phyloP scores from a whole-genome alignment of 148 eudicot species.

The Cornus kousa region DNA sequence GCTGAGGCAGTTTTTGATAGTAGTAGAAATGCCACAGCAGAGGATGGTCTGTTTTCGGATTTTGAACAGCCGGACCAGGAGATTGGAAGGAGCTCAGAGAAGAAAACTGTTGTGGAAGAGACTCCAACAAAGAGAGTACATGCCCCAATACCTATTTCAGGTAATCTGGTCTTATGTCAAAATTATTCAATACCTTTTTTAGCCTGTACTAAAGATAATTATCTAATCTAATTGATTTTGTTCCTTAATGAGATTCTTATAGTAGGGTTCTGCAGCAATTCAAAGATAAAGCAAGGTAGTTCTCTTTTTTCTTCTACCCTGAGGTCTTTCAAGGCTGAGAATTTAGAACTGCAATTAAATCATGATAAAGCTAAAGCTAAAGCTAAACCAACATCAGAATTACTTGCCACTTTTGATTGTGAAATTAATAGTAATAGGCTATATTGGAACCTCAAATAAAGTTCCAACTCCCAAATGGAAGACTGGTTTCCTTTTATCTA shows the following conservation, averaged over 20 bases:
- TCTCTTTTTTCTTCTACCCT: background rate
- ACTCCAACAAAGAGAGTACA: slow-evolving; percentile 21
- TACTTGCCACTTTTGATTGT: background rate
- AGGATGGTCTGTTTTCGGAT: slow-evolving; percentile 45
- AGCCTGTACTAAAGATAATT: too few species aligned
- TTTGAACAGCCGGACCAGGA: slow-evolving; percentile 25
- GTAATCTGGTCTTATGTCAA: slow-evolving; percentile 19
- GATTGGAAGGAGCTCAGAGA: background rate
- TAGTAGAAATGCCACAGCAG: slow-evolving; percentile 27
- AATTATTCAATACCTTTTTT: background rate
- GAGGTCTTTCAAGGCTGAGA: background rate
- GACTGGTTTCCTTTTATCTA: too few species aligned
- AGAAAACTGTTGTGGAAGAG: slow-evolving; percentile 7
- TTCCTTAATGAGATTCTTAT: background rate
- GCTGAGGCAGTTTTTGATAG: slow-evolving; percentile 38
- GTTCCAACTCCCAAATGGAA: background rate
- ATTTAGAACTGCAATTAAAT: background rate
- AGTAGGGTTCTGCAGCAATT: background rate
- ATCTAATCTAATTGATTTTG: background rate
- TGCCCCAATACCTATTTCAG: slow-evolving; percentile 56
- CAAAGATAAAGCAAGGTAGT: background rate
- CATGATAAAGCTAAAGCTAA: background rate
- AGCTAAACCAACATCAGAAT: background rate
- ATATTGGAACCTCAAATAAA: background rate
- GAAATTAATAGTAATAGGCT: background rate